Percentiles rank a stretch among this genome's conserved stretches.
Evolutionary conservation across 805 yeast genomes (phyloP).

Genomic region (Starmera quercuum): DNA sequence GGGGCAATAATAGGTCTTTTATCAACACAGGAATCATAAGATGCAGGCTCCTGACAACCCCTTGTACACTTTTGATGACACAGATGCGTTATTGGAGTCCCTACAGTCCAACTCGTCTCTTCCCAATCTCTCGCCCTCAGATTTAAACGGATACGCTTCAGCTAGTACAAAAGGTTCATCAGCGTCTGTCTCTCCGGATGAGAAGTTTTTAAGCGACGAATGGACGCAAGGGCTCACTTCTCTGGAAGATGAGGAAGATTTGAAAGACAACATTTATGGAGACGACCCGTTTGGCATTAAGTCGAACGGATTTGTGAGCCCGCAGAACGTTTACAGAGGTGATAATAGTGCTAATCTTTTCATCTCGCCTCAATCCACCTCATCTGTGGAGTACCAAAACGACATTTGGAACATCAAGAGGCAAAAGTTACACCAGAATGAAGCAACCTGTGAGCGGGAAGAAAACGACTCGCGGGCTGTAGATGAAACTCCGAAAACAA

Average conservation of each 20-base stretch:
- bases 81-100: constrained; percentile 21
- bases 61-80: constrained; percentile 19
- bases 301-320: not conserved
- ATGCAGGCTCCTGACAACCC: not conserved
- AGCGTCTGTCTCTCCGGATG: constrained; percentile 15
- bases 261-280: not conserved
- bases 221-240: not conserved
- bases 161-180: constrained; percentile 13
- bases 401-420: not conserved
- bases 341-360: not conserved
- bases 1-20: too few species aligned
- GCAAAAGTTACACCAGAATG: not conserved
- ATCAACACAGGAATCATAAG: not conserved
- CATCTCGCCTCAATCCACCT: constrained; percentile 1
- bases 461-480: not conserved
- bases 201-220: constrained; percentile 5
- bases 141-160: not conserved
- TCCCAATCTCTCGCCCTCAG: constrained; percentile 5
- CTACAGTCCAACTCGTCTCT: constrained; percentile 15
- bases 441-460: not conserved
- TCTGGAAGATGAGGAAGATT: not conserved
- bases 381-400: not conserved
- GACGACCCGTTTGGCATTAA: not conserved
- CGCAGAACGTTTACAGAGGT: not conserved
- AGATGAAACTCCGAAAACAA: not conserved